Conservation (phyloP, 2,329 filamentous ascomycete species). For the Penicillium capsulatum region DNA sequence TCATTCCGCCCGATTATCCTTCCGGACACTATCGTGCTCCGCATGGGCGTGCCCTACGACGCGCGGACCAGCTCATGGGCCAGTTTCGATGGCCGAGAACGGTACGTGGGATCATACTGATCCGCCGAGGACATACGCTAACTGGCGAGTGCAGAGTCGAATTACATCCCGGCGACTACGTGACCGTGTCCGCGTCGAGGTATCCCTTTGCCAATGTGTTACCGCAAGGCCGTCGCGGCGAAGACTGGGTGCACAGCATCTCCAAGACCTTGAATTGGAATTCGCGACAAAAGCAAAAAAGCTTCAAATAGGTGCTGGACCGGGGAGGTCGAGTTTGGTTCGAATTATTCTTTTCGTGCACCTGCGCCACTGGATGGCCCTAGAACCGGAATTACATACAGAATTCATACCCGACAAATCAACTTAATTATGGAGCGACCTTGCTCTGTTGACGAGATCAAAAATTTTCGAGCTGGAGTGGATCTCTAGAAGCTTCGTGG, state of each 20-base stretch:
- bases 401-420: neutral
- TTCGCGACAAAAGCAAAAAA: constrained; percentile 46
- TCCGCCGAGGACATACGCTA: neutral
- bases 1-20: constrained; percentile 96
- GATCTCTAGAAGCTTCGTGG: constrained; percentile 30
- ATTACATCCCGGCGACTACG: constrained; percentile 49
- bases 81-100: constrained; percentile 93
- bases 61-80: constrained; percentile 88
- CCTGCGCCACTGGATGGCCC: constrained; percentile 11
- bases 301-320: constrained; percentile 23
- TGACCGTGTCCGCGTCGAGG: constrained; percentile 50
- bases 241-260: constrained; percentile 51
- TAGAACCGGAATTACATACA: constrained; percentile 4
- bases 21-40: constrained; percentile 89
- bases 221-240: constrained; percentile 41
- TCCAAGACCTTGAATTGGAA: constrained; percentile 51
- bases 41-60: constrained; percentile 91
- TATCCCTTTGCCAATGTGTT: constrained; percentile 51
- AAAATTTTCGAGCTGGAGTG: constrained; percentile 6
- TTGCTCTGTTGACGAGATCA: too few relatives aligned
- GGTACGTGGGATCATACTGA: constrained; percentile 40
- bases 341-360: neutral
- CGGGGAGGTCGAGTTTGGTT: neutral
- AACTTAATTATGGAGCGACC: too few relatives aligned
- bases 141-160: constrained; percentile 40